These are phyloP conservation scores for Colletotrichum sidae DNA, from an alignment of 2,329 filamentous ascomycete genomes.

Conservation along the genomic window DNA sequence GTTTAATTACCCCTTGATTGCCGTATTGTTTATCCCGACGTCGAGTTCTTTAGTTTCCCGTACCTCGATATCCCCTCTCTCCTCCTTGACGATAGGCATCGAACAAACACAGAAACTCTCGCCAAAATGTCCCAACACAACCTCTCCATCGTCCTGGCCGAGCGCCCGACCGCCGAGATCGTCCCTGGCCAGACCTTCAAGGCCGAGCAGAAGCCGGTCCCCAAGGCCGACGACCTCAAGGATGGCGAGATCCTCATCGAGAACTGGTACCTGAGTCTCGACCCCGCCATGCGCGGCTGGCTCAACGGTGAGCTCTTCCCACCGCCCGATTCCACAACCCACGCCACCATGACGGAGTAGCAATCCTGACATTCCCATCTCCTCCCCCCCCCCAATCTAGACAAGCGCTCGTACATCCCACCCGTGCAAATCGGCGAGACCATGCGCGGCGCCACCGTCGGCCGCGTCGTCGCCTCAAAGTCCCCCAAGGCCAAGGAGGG, in stretches of 20 bases:
- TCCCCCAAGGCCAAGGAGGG: constrained; percentile 66
- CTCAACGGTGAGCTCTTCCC: constrained; percentile 61
- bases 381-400: constrained; percentile 42
- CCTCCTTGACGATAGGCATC: background rate
- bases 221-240: constrained; percentile 64
- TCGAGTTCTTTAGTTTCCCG: too few species aligned
- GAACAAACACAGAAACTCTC: background rate
- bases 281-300: constrained; percentile 83
- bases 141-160: constrained; percentile 68
- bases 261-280: constrained; percentile 73
- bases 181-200: constrained; percentile 75
- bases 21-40: too few species aligned
- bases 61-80: background rate
- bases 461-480: constrained; percentile 72
- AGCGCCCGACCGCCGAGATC: constrained; percentile 71
- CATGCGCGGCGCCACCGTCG: constrained; percentile 74
- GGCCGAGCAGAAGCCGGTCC: constrained; percentile 61
- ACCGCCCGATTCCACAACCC: background rate
- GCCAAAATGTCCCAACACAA: constrained; percentile 57
- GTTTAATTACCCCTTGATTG: constrained; percentile 8
- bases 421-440: constrained; percentile 75
- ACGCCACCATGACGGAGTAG: too few species aligned
- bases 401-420: constrained; percentile 70
- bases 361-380: background rate
- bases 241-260: constrained; percentile 74